Percentiles rank a stretch among this genome's conserved stretches.
Evolutionary conservation across 2,329 filamentous ascomycete species (phyloP).

Genomic region (Aspergillus ibericus): DNA sequence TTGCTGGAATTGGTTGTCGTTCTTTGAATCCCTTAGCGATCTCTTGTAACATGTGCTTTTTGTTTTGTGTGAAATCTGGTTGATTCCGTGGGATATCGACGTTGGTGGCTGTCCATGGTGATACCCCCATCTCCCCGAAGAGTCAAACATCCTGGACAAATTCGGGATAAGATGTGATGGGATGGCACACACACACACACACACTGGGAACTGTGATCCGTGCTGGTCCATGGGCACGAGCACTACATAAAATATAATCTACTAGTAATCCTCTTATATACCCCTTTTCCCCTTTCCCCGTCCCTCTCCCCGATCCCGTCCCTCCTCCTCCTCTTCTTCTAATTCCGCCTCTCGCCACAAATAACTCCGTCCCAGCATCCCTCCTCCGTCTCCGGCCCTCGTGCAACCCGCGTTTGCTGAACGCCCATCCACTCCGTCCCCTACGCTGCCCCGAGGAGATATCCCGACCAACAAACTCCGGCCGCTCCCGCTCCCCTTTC

Average conservation of each 20-base stretch:
- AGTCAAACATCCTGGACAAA: no score
- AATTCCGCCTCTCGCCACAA: background rate
- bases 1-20: no score
- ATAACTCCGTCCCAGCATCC: no score
- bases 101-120: no score
- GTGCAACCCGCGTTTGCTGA: background rate
- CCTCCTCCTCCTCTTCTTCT: background rate
- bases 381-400: background rate
- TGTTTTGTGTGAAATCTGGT: background rate
- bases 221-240: no score
- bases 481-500: background rate
- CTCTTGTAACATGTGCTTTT: no score
- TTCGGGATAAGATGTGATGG: no score
- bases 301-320: background rate
- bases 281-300: background rate
- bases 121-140: no score
- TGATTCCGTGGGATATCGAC: background rate
- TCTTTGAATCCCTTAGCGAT: no score
- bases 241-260: no score
- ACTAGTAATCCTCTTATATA: background rate
- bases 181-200: no score
- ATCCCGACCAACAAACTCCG: constrained; percentile 19
- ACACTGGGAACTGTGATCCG: no score
- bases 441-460: constrained; percentile 13
- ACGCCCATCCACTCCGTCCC: background rate